Base-by-base conservation (phyloP, 129 eudicot genomes). In the Arctium minus region DNA sequence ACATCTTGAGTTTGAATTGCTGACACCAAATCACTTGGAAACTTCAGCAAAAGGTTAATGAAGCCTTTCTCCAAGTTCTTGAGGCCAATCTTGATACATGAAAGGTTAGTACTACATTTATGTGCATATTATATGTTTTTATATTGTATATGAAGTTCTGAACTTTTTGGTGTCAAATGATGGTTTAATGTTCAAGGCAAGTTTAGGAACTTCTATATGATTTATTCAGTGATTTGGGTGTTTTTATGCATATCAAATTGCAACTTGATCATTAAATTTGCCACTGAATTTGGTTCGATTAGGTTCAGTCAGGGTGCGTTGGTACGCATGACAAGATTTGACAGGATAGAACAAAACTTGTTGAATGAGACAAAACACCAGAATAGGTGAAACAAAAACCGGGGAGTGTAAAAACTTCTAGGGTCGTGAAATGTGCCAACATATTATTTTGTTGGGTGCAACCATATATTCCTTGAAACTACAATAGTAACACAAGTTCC, bases 51-150 rank as follows among this genome's bases (percentile, higher is more conserved):
- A 65, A 65, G 33, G 32, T 6, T 65, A 22, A 4, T 65, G 33
- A 18, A 65, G 70, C 70, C 27, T n/a, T 62, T 62, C 70, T 56
- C 38, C 50, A 42, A 38, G 76, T 38, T 73, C 22, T 38, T 73
- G 64, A 75, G 36, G 65, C 79, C 27, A 46, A 75, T 75, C 42
- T 48, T 30, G 70, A 76, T 76, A 39, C 80, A 50, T 76, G 15
- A 64, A 50, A 76, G 70, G 70, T 50, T 31, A 12, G 80, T 22
- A 32, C 44, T 39, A 17, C 35, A 4, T 76, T 29, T 76, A 3
- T 50, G 31, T 48, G 67, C 3, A 5, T 27, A n/a, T n/a, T 11
- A 6, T 40, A 40, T 40, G 46, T 9, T 40, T 40, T 6, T 40
- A 40, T 40, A 40, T 40, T 40, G 46, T 40, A 5, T 32, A 36